These are phyloP conservation scores for Rhizophagus prolifer DNA, from an alignment of 192 early-diverging fungal genomes.

Conservation along the genomic window DNA sequence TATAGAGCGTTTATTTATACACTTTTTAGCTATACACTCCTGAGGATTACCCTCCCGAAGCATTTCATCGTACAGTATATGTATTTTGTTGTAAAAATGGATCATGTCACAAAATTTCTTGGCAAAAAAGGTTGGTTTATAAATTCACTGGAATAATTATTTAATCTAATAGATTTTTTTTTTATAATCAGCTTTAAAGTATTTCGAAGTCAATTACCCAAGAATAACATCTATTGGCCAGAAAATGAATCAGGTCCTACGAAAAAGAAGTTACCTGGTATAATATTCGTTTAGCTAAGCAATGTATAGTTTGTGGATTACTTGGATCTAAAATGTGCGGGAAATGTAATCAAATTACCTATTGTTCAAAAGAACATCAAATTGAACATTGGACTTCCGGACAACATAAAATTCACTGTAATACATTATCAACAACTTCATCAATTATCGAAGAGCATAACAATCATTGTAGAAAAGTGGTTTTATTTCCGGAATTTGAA, in stretches of 20 bases:
- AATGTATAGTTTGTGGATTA: conserved; percentile 73
- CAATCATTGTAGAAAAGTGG: conserved; percentile 26
- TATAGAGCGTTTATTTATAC: neutral
- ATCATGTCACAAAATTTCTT: conserved; percentile 64
- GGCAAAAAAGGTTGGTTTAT: conserved; percentile 50
- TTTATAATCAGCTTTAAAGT: conserved; percentile 67
- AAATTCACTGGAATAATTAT: neutral
- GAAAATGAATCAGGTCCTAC: conserved; percentile 31
- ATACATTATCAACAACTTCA: conserved; percentile 31
- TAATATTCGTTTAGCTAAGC: conserved; percentile 34
- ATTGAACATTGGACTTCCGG: conserved; percentile 78
- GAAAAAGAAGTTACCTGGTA: conserved; percentile 30
- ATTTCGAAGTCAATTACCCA: conserved; percentile 75
- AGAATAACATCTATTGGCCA: conserved; percentile 67
- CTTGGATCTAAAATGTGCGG: conserved; percentile 75
- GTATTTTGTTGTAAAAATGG: conserved; percentile 93
- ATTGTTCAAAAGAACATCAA: conserved; percentile 89
- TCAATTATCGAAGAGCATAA: conserved; percentile 26
- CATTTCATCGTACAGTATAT: conserved; percentile 89
- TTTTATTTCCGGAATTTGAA: conserved; percentile 61
- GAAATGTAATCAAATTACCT: conserved; percentile 67
- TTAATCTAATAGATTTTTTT: conserved; percentile 9
- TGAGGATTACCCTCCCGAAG: conserved; percentile 81
- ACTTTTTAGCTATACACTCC: conserved; percentile 77
- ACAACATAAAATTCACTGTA: conserved; percentile 65